Base-by-base conservation (phyloP, 2,329 filamentous ascomycete genomes). In the Exophiala bonariae region DNA sequence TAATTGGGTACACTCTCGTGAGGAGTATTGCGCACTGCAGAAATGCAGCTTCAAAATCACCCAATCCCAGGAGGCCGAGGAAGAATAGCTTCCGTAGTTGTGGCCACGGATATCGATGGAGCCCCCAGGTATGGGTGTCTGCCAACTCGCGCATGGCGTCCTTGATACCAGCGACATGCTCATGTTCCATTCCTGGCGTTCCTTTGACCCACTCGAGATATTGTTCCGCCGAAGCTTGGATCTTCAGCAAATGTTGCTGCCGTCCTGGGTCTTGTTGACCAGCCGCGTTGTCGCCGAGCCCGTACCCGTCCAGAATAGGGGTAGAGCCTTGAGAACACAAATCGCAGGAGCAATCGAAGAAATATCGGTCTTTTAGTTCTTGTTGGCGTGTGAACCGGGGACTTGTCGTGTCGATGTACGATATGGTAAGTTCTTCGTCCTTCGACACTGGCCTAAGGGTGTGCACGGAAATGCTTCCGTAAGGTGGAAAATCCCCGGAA, bases 331-430 rank as follows among this genome's bases (percentile, higher is more conserved):
- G 36, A 7, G 41, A 33, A 34, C 49, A 52, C 13, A 50, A 22
- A 4, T 22, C 50, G 57, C 82, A 85, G 32, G 60, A 59, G 63
- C 82, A 85, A 11, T 63, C 66, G 63, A 85, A 85, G 61, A 76
- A 80, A 66, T 82, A 85, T 20, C 76, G 71, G 18, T 70, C 64
- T 37, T 65, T 63, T 1, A 85, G 70, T 55, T 82, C 76, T 2
- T 63, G 63, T 52, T 75, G 77, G 3, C 82, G 76, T n/a, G 69
- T 66, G 7, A 65, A 56, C 19, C 69, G 72, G 0, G 79, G 74
- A 31, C 75, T 73, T 1, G 76, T 80, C 28, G 69, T 68, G 57
- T 85, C 82, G 51, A 82, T 70, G 59, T 86, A 86, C 3, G 80
- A 78, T 49, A 84, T 79, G 56, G 74, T 78, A 22, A 85, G 70